Percentiles rank a stretch among this genome's conserved stretches.
Evolutionary conservation across 345 rosid genomes (phyloP).

Genomic region (Heritiera fomes): DNA sequence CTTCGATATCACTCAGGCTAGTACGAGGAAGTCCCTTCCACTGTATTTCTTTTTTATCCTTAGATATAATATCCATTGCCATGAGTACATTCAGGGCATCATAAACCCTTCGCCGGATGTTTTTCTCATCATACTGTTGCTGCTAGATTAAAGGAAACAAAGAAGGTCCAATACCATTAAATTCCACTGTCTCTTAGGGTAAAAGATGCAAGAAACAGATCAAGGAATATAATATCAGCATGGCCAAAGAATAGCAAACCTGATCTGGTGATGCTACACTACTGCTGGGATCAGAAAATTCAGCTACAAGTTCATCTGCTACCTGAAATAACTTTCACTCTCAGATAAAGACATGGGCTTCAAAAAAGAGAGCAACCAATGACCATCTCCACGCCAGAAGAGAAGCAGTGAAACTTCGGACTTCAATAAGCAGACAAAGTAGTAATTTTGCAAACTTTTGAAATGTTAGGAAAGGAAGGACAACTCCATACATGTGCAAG

Average conservation of each 20-base stretch:
- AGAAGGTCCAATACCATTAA: neutral
- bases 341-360: conserved; percentile 32
- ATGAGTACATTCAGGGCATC: conserved; percentile 98
- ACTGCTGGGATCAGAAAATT: conserved; percentile 81
- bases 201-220: neutral
- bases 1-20: conserved; percentile 88
- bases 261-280: conserved; percentile 84
- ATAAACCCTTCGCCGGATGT: conserved; percentile 95
- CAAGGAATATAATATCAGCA: conserved; percentile 9
- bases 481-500: neutral
- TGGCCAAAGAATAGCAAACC: conserved; percentile 42
- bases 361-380: neutral
- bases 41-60: conserved; percentile 95
- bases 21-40: conserved; percentile 99
- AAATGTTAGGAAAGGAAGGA: neutral
- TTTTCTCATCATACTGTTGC: conserved; percentile 99
- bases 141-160: conserved; percentile 34
- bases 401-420: conserved; percentile 10
- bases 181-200: conserved; percentile 11
- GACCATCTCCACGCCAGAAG: neutral
- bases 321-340: conserved; percentile 62
- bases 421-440: neutral
- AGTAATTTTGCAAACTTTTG: neutral
- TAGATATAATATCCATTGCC: conserved; percentile 99
- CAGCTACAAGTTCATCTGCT: conserved; percentile 99